These are phyloP conservation scores for Kentomonas sorsogonicus DNA, from an alignment of 208 protist genomes.

Conservation along the genomic window DNA sequence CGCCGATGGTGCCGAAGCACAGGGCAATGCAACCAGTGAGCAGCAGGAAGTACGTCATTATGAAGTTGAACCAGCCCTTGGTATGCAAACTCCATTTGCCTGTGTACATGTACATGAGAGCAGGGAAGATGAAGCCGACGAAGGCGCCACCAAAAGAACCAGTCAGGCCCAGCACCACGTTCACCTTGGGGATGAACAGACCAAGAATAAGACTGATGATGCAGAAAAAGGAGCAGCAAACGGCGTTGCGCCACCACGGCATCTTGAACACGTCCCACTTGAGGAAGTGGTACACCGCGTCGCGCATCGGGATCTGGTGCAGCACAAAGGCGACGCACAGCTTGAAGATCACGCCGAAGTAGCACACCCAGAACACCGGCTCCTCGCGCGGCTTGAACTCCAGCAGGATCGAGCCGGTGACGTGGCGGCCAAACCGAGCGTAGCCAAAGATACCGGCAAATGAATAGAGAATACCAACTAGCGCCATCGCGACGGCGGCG, in stretches of 20 bases:
- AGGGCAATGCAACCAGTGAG: slow-evolving; percentile 32
- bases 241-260: slow-evolving; percentile 41
- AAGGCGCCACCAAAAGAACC: slow-evolving; percentile 40
- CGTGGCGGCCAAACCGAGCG: slow-evolving; percentile 39
- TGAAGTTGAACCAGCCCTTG: slow-evolving; percentile 26
- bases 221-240: slow-evolving; percentile 19
- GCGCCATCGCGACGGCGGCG: slow-evolving; percentile 18
- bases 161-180: slow-evolving; percentile 58
- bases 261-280: slow-evolving; percentile 33
- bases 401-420: slow-evolving; percentile 39
- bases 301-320: slow-evolving; percentile 43
- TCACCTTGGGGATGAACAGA: slow-evolving; percentile 54
- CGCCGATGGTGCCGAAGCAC: slow-evolving; percentile 48
- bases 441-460: slow-evolving; percentile 67
- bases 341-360: slow-evolving; percentile 60
- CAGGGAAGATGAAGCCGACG: slow-evolving; percentile 60
- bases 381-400: slow-evolving; percentile 50
- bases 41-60: slow-evolving; percentile 38
- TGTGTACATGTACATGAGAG: slow-evolving; percentile 52
- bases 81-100: slow-evolving; percentile 29
- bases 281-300: slow-evolving; percentile 47
- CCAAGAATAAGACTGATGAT: slow-evolving; percentile 28
- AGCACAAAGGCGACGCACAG: slow-evolving; percentile 58
- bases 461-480: slow-evolving; percentile 49
- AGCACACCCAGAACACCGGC: slow-evolving; percentile 37